Evolutionary conservation across 176 grass and related monocot species (phyloP).

Genomic region (Juncus effusus): DNA sequence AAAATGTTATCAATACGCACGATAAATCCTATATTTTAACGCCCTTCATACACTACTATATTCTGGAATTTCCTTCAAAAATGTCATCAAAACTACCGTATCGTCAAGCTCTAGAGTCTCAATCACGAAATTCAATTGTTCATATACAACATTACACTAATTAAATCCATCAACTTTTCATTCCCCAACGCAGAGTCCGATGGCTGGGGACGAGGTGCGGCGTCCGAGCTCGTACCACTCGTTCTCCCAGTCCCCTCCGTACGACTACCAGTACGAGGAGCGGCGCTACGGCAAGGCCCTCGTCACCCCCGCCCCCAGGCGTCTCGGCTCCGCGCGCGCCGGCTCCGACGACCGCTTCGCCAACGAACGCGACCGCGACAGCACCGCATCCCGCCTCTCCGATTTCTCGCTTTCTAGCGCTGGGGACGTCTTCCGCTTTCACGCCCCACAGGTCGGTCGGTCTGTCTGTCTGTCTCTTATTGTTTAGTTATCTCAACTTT

Average conservation of each 20-base stretch:
- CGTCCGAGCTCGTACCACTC: constrained; percentile 91
- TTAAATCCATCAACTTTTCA: too few species aligned
- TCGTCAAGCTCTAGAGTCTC: too few species aligned
- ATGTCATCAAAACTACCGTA: too few species aligned
- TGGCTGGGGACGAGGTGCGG: constrained; percentile 55
- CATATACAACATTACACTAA: too few species aligned
- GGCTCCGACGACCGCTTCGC: constrained; percentile 85
- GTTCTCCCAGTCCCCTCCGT: constrained; percentile 95
- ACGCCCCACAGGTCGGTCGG: too few species aligned
- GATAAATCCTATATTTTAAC: too few species aligned
- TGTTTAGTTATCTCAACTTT: too few species aligned
- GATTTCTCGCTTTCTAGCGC: constrained; percentile 89
- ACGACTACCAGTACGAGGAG: constrained; percentile 96
- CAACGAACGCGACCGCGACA: constrained; percentile 14
- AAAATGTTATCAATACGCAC: too few species aligned
- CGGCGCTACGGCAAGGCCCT: constrained; percentile 85
- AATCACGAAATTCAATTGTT: too few species aligned
- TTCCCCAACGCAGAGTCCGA: constrained; percentile 42
- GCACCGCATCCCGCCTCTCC: constrained; percentile 74
- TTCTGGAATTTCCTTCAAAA: too few species aligned
- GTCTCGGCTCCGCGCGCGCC: constrained; percentile 52
- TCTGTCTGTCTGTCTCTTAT: too few species aligned
- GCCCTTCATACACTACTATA: too few species aligned
- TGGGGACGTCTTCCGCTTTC: constrained; percentile 59
- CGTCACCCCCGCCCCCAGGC: constrained; percentile 52